phyloP scores from a whole-genome alignment of 345 rosid genomes.

The Hypericum androsaemum region DNA sequence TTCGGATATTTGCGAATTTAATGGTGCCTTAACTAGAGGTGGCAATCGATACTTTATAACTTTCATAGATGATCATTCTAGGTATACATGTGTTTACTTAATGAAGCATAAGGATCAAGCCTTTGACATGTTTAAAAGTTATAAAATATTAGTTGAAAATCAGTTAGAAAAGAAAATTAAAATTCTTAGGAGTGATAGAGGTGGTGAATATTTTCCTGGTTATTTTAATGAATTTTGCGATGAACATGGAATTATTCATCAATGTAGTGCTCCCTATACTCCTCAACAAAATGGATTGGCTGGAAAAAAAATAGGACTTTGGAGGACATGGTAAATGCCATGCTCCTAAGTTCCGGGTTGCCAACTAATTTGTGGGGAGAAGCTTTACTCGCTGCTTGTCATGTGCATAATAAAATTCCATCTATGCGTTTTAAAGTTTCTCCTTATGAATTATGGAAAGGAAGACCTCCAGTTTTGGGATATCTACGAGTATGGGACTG shows the following conservation, averaged over 20 bases:
- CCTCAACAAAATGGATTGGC: too few relatives aligned
- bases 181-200: constrained; percentile 4
- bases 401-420: constrained; percentile 1
- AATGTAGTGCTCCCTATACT: too few relatives aligned
- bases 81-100: constrained; percentile 4
- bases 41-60: not conserved
- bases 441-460: constrained; percentile 5
- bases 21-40: constrained; percentile 4
- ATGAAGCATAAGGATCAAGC: constrained; percentile 6
- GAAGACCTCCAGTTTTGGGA: not conserved
- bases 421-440: not conserved
- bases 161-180: constrained; percentile 1
- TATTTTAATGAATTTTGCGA: not conserved
- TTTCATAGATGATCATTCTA: constrained; percentile 12
- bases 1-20: constrained; percentile 11
- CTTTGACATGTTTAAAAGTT: not conserved
- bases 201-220: constrained; percentile 6
- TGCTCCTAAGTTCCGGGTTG: constrained; percentile 3
- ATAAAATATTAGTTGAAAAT: not conserved
- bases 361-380: constrained; percentile 7
- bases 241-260: too few relatives aligned
- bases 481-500: constrained; percentile 7
- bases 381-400: not conserved
- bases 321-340: constrained; percentile 1
- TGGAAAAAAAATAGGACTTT: too few relatives aligned